Evolutionary conservation across 169 alveolate species (phyloP).

Genomic region (Plasmodium knowlesi): DNA sequence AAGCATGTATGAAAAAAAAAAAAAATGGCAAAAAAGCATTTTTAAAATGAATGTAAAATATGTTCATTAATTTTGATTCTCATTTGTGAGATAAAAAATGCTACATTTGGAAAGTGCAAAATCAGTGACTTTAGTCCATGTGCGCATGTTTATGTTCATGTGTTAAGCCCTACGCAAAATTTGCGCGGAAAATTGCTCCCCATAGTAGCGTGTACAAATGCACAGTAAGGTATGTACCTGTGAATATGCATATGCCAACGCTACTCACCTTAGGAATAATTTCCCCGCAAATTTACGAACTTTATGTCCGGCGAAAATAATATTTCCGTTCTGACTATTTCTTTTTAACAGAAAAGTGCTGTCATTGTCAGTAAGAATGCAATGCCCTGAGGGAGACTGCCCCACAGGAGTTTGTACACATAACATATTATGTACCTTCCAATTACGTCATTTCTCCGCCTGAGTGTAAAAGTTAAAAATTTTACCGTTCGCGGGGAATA

Average conservation of each 20-base stretch:
- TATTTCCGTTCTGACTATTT: neutral
- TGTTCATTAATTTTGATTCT: neutral
- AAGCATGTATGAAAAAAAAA: neutral
- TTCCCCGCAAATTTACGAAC: neutral
- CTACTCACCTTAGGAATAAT: neutral
- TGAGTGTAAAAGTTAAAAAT: neutral
- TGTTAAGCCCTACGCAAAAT: neutral
- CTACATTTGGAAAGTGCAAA: neutral
- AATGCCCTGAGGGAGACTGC: neutral
- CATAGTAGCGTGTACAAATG: neutral
- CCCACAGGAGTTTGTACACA: neutral
- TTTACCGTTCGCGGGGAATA: conserved; percentile 4
- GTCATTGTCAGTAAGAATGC: conserved; percentile 8
- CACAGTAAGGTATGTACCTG: neutral
- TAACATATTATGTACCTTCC: neutral
- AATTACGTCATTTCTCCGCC: neutral
- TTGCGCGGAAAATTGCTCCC: conserved; percentile 3
- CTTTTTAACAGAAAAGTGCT: conserved; percentile 3
- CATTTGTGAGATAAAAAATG: neutral
- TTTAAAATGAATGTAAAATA: neutral
- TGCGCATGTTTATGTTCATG: neutral
- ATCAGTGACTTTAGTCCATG: conserved; percentile 3
- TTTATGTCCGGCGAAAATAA: neutral
- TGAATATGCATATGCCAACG: neutral
- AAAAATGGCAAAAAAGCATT: neutral